Evolutionary conservation across 305 asterid species (phyloP).

Genomic region (Fraxinus paxiana): DNA sequence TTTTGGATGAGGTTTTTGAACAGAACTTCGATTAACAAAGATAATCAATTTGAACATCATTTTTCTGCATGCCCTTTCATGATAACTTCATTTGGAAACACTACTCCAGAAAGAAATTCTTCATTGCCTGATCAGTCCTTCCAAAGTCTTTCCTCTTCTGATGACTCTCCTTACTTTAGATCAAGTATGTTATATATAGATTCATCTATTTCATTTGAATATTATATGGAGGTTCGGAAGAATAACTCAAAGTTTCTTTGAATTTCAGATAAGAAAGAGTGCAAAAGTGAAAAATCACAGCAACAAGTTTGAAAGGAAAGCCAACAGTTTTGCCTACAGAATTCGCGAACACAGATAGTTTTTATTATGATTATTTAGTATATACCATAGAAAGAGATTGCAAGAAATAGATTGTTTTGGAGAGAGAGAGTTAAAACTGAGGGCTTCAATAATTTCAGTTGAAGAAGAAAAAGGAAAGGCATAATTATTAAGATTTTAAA

Average conservation of each 20-base stretch:
- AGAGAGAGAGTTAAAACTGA: neutral
- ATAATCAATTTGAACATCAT: neutral
- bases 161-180: constrained; percentile 28
- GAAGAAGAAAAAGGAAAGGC: too few species aligned
- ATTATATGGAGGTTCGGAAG: neutral
- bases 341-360: constrained; percentile 50
- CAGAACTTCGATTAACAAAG: neutral
- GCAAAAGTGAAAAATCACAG: constrained; percentile 18
- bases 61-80: neutral
- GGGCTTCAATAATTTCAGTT: neutral
- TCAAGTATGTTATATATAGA: constrained; percentile 19
- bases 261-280: constrained; percentile 38
- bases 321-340: constrained; percentile 45
- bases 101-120: neutral
- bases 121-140: neutral
- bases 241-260: neutral
- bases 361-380: neutral
- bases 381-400: neutral
- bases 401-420: neutral
- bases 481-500: too few species aligned
- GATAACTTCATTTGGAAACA: neutral
- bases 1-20: neutral
- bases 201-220: neutral
- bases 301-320: constrained; percentile 38
- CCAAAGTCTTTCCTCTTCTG: constrained; percentile 32